A percentile compares a stretch with the other conserved stretches of the same genome.
These are phyloP conservation scores for Daedaleopsis sinensis DNA, from an alignment of 768 basidiomycete species.

Conservation along the genomic window DNA sequence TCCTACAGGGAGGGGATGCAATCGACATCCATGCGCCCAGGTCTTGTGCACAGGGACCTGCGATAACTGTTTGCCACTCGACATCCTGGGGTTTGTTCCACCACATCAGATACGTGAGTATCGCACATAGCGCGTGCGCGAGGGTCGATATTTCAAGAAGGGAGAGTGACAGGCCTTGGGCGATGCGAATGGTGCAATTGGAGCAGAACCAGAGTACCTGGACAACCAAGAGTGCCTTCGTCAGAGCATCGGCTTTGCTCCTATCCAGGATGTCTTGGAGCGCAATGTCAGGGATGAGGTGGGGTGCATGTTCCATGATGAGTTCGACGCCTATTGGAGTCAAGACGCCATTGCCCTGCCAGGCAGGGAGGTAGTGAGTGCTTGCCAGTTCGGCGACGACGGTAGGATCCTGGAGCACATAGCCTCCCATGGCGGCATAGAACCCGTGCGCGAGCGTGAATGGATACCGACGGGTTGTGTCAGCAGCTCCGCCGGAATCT, in stretches of 20 bases:
- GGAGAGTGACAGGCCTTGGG: constrained; percentile 28
- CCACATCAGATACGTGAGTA: constrained; percentile 38
- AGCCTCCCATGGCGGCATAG: constrained; percentile 34
- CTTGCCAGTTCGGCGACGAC: not conserved
- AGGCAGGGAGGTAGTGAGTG: not conserved
- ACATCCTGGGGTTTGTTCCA: constrained; percentile 45
- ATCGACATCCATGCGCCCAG: not conserved
- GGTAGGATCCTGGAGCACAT: constrained; percentile 12
- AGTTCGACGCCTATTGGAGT: constrained; percentile 7
- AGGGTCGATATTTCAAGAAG: constrained; percentile 41
- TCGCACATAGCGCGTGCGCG: constrained; percentile 36
- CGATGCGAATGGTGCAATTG: constrained; percentile 31
- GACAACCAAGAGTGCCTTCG: constrained; percentile 34
- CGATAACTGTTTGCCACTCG: constrained; percentile 2
- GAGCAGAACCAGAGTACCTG: constrained; percentile 40
- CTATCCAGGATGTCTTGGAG: constrained; percentile 32
- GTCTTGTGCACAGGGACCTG: not conserved
- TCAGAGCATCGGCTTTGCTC: constrained; percentile 36
- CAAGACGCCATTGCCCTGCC: not conserved
- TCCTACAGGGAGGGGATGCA: not conserved
- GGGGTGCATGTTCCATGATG: constrained; percentile 10
- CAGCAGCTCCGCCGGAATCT: too few species aligned
- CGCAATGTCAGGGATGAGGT: constrained; percentile 14
- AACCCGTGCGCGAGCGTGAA: constrained; percentile 30
- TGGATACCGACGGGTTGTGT: not conserved